Percentiles rank a stretch among this genome's conserved stretches.
Conservation (phyloP, 495 filamentous ascomycete genomes). For the Penicillium riverlandense region DNA sequence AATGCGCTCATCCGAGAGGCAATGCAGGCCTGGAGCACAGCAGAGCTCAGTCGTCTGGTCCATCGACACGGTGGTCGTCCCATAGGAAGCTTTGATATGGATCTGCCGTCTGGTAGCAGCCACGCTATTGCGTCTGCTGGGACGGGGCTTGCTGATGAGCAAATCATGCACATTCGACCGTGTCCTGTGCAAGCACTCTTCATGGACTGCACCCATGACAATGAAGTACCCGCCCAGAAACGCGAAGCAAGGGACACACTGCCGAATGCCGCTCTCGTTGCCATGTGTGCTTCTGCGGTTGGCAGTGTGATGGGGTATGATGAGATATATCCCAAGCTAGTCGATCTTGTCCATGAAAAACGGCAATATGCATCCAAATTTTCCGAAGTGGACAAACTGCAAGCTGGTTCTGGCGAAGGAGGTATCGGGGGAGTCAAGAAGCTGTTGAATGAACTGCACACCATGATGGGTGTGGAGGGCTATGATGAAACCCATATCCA, state of each 20-base stretch:
- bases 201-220: slow-evolving; percentile 99
- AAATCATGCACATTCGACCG: slow-evolving; percentile 66
- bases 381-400: slow-evolving; percentile 49
- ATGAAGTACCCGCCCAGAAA: slow-evolving; percentile 93
- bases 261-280: slow-evolving; percentile 89
- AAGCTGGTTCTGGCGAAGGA: slow-evolving; percentile 55
- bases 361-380: slow-evolving; percentile 70
- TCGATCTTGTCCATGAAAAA: slow-evolving; percentile 86
- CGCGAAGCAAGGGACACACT: slow-evolving; percentile 90
- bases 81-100: slow-evolving; percentile 92
- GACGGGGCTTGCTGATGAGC: slow-evolving; percentile 42
- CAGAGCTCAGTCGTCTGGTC: slow-evolving; percentile 81
- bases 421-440: slow-evolving; percentile 89
- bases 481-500: slow-evolving; percentile 96
- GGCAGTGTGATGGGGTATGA: slow-evolving; percentile 99
- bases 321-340: slow-evolving; percentile 85
- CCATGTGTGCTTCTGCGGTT: slow-evolving; percentile 88
- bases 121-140: slow-evolving; percentile 32
- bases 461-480: slow-evolving; percentile 84
- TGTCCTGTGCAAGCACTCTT: slow-evolving; percentile 88
- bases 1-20: slow-evolving; percentile 90
- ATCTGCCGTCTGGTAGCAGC: slow-evolving; percentile 40
- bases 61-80: slow-evolving; percentile 92
- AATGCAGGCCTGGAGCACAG: slow-evolving; percentile 97
- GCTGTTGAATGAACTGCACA: slow-evolving; percentile 86